These are phyloP conservation scores for Saccharomycopsis javanensis DNA, from an alignment of 805 yeast genomes.

Conservation along the genomic window DNA sequence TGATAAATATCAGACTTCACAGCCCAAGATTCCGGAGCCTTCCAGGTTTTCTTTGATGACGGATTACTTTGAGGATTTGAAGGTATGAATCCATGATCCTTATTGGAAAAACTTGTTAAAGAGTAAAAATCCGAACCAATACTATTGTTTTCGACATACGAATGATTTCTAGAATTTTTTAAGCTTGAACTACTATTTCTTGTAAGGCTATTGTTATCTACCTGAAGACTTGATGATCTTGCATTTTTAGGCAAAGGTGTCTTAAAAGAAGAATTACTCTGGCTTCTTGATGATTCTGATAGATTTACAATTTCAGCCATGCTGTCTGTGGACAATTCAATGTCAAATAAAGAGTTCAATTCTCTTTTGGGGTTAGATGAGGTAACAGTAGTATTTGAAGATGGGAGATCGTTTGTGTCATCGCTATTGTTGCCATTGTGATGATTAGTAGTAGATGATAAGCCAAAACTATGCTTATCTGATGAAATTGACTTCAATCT, in stretches of 20 bases:
- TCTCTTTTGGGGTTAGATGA: background rate
- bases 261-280: background rate
- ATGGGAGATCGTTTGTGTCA: background rate
- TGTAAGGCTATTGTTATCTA: background rate
- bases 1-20: conserved; percentile 27
- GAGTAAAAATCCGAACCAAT: conserved; percentile 5
- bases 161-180: conserved; percentile 3
- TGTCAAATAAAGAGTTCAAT: conserved; percentile 6
- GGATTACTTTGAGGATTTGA: background rate
- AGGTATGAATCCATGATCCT: background rate
- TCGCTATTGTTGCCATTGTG: background rate
- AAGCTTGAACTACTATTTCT: background rate
- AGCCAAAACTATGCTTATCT: background rate
- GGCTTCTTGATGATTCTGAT: background rate
- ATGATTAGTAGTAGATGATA: too few relatives aligned
- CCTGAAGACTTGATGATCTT: background rate
- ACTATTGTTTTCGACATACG: conserved; percentile 2
- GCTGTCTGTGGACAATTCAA: conserved; percentile 8
- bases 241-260: background rate
- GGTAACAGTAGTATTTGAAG: background rate
- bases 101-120: background rate
- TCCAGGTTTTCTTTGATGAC: conserved; percentile 27
- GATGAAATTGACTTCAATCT: conserved; percentile 15
- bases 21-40: conserved; percentile 42
- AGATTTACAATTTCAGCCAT: conserved; percentile 13